These are phyloP conservation scores for Cenchrus fungigraminus DNA, from an alignment of 176 grass and related monocot species.

Conservation along the genomic window DNA sequence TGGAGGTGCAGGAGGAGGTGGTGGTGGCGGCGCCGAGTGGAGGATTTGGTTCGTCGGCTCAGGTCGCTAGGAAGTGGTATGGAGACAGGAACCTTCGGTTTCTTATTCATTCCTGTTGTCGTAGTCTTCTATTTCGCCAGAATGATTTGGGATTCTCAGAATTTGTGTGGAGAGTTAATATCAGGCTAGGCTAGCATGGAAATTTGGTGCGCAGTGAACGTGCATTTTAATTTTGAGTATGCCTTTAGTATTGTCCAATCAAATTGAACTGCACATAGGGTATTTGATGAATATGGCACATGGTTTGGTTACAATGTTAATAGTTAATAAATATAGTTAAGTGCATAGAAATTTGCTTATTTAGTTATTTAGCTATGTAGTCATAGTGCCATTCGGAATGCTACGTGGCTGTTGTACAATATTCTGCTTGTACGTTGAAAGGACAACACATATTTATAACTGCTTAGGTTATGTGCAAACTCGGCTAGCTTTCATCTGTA, in stretches of 20 bases:
- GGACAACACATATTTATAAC: background rate
- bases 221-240: background rate
- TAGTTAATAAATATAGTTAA: background rate
- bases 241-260: background rate
- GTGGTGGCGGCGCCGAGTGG: slow-evolving; percentile 3
- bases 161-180: background rate
- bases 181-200: background rate
- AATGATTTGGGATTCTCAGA: background rate
- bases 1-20: background rate
- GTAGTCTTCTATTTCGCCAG: background rate
- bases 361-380: background rate
- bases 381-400: background rate
- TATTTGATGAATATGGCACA: background rate
- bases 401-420: no score
- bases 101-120: background rate
- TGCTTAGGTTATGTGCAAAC: background rate
- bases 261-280: no score
- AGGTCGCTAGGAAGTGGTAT: slow-evolving; percentile 56
- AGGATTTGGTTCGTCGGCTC: slow-evolving; percentile 12
- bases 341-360: background rate
- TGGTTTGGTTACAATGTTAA: background rate
- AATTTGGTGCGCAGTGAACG: background rate
- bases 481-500: slow-evolving; percentile 1
- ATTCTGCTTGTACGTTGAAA: background rate
- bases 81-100: background rate